Evolutionary conservation across 2,329 filamentous ascomycete genomes (phyloP), one percentile per base, ranked within the genome.

Genomic region (Phialophora expanda): DNA sequence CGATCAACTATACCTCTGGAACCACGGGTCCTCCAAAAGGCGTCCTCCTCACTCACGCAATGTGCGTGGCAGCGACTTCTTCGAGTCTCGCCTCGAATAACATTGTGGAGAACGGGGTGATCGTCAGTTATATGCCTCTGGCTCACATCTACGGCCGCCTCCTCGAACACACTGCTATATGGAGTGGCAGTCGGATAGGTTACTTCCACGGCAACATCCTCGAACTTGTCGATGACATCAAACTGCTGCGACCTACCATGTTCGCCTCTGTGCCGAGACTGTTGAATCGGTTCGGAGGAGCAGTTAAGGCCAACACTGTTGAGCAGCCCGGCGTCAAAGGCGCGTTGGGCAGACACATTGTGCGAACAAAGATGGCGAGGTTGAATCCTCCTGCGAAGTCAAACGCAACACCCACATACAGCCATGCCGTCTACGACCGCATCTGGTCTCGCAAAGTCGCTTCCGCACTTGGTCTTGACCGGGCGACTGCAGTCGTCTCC

Each of bases 121-220:
- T 89, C 71, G 86, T 92, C 65, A 98, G 94, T 0, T 99, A 98
- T 79, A 85, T 99, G 59, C 95, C 95, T 0, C 82, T 97, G 46
- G 95, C 95, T 9, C 95, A 99, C 76, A 98, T 99, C 73, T 97
- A 92, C 77, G 91, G 93, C 70, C 90, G 95, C 62, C 84, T 97
- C 71, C 83, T 89, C 48, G 95, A 99, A 76, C 90, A 96, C 76
- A 82, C 84, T 3, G 86, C 87, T 14, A 82, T 97, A 17, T 87
- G 90, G 73, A 84, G 86, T 60, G 93, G 92, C 62, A 87, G 86
- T 38, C 82, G 87, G 8, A 88, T 97, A 72, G 95, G 94, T 12
- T 99, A 94, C 78, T 99, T 97, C 85, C 92, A 95, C 73, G 95
- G 95, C 62, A 92, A 97, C 75, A 89, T 97, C 68, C 76, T 90